A percentile compares a stretch with the other conserved stretches of the same genome.
Evolutionary conservation across 1,139 yeast genomes (phyloP).

Genomic region (Protomyces arabidopsidicola): DNA sequence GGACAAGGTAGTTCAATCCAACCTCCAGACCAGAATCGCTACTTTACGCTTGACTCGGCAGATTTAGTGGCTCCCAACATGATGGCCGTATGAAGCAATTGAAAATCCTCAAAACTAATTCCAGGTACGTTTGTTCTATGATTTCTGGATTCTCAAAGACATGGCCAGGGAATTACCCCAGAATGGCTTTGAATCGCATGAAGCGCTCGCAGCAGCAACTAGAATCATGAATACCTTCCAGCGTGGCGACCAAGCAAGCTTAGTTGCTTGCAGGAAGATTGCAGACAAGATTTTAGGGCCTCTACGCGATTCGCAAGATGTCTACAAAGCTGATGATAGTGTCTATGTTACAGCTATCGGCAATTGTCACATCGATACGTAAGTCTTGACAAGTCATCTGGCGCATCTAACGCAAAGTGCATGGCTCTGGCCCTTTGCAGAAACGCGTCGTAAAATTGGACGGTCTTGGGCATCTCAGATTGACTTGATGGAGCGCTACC

Average conservation of each 20-base stretch:
- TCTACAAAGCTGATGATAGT: slow-evolving; percentile 44
- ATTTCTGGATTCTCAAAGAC: slow-evolving; percentile 84
- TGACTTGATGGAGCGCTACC: slow-evolving; percentile 75
- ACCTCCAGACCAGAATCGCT: slow-evolving; percentile 65
- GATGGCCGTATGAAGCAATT: slow-evolving; percentile 51
- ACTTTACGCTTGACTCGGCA: slow-evolving; percentile 61
- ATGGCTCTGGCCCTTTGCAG: slow-evolving; percentile 87
- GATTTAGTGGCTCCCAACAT: slow-evolving; percentile 78
- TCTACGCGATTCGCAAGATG: slow-evolving; percentile 59
- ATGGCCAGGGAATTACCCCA: slow-evolving; percentile 82
- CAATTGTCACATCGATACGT: slow-evolving; percentile 90
- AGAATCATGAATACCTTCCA: slow-evolving; percentile 80
- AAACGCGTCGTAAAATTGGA: slow-evolving; percentile 69
- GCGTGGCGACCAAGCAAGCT: slow-evolving; percentile 47
- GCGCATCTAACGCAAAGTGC: slow-evolving; percentile 22
- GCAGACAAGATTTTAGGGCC: slow-evolving; percentile 63
- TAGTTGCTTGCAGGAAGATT: slow-evolving; percentile 59
- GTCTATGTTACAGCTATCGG: slow-evolving; percentile 74
- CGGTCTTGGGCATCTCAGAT: slow-evolving; percentile 95
- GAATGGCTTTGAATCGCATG: slow-evolving; percentile 74
- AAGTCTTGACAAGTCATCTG: background rate
- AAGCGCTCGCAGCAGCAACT: slow-evolving; percentile 72
- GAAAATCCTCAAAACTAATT: background rate
- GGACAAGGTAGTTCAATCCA: slow-evolving; percentile 55
- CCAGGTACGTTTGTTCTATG: slow-evolving; percentile 58